Evolutionary conservation across 257 asterid genomes (phyloP).

Genomic region (Linderniella brevidens): DNA sequence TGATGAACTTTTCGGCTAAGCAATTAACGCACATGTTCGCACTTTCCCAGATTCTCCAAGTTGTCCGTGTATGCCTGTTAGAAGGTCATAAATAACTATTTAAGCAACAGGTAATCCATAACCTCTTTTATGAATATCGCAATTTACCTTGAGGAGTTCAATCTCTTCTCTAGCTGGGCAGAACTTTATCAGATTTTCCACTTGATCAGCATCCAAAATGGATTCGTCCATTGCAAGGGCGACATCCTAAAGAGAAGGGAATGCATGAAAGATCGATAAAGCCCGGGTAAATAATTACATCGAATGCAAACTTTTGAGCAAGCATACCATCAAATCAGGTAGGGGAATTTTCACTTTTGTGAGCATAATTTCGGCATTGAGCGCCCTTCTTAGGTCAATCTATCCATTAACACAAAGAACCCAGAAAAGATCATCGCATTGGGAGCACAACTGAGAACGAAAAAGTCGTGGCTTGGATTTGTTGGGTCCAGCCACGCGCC

Average conservation of each 20-base stretch:
- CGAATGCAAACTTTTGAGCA: not conserved
- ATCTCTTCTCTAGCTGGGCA: constrained; percentile 96
- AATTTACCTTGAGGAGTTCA: constrained; percentile 79
- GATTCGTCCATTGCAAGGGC: constrained; percentile 91
- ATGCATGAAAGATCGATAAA: not conserved
- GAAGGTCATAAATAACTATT: constrained; percentile 7
- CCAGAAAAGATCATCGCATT: not conserved
- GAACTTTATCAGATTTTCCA: constrained; percentile 86
- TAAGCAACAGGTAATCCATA: constrained; percentile 6
- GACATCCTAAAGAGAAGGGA: constrained; percentile 33
- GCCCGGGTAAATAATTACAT: not conserved
- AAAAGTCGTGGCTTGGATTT: too few relatives aligned
- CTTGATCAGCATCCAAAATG: constrained; percentile 89
- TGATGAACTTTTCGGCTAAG: not conserved
- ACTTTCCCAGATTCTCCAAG: constrained; percentile 70
- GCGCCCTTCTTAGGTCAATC: constrained; percentile 93
- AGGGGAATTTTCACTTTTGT: constrained; percentile 98
- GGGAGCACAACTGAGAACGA: too few relatives aligned
- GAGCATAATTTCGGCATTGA: constrained; percentile 93
- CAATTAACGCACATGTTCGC: constrained; percentile 67
- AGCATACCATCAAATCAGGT: constrained; percentile 94
- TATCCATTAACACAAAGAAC: constrained; percentile 13
- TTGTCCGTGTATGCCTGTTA: constrained; percentile 68
- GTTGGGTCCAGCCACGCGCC: too few relatives aligned
- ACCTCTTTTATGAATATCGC: not conserved